Conservation (phyloP, 2,329 filamentous ascomycete species). For the Curvularia sp. region DNA sequence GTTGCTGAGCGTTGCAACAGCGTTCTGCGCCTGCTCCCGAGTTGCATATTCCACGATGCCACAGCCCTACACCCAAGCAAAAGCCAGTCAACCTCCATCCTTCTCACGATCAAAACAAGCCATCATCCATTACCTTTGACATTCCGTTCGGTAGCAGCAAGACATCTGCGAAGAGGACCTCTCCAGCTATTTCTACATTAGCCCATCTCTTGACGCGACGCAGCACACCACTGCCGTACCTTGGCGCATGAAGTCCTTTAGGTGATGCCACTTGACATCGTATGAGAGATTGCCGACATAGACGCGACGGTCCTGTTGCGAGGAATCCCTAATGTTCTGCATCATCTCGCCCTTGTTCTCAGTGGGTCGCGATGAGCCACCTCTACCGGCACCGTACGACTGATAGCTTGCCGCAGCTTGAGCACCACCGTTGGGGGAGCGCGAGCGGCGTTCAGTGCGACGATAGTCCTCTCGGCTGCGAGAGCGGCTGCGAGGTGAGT, state of each 20-base stretch:
- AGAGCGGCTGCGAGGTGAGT: constrained; percentile 72
- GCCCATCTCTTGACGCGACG: constrained; percentile 31
- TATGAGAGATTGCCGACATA: constrained; percentile 99
- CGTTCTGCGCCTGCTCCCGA: constrained; percentile 97
- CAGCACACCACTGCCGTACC: constrained; percentile 66
- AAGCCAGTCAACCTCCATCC: constrained; percentile 99
- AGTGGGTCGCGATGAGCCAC: constrained; percentile 66
- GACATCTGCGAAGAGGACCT: constrained; percentile 99
- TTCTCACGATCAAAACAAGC: constrained; percentile 75
- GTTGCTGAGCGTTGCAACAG: constrained; percentile 97
- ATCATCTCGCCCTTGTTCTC: constrained; percentile 97
- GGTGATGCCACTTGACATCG: constrained; percentile 99
- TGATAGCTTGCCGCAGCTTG: constrained; percentile 71
- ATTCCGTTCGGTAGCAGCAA: constrained; percentile 99
- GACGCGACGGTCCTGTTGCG: constrained; percentile 98
- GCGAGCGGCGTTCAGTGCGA: constrained; percentile 64
- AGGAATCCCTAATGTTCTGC: constrained; percentile 89
- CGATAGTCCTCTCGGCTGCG: constrained; percentile 71
- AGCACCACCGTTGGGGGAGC: constrained; percentile 84
- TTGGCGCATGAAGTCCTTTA: constrained; percentile 99
- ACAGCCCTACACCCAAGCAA: constrained; percentile 98
- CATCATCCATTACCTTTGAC: constrained; percentile 99
- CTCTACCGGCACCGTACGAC: constrained; percentile 64
- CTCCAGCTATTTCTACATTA: constrained; percentile 75
- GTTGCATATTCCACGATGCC: constrained; percentile 99